Evolutionary conservation across 768 basidiomycete species (phyloP).

Genomic region (Tricholoma furcatifolium): DNA sequence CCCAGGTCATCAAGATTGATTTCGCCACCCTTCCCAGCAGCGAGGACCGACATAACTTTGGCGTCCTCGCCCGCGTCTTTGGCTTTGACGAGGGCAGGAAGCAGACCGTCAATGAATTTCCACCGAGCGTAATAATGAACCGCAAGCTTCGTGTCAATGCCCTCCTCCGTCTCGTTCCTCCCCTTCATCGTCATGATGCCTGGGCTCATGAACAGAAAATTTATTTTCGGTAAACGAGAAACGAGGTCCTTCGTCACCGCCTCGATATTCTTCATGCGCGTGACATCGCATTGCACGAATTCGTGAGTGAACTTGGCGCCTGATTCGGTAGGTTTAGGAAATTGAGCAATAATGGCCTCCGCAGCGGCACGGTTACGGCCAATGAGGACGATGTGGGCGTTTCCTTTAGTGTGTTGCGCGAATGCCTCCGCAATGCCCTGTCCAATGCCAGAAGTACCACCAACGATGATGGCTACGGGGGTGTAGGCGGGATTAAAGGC

Average conservation of each 20-base stretch:
- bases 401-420: slow-evolving; percentile 40
- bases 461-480: slow-evolving; percentile 36
- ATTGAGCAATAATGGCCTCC: slow-evolving; percentile 33
- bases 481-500: slow-evolving; percentile 16
- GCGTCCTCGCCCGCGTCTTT: slow-evolving; percentile 48
- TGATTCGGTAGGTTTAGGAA: slow-evolving; percentile 31
- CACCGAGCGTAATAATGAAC: slow-evolving; percentile 52
- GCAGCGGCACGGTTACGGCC: slow-evolving; percentile 50
- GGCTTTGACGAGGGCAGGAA: slow-evolving; percentile 44
- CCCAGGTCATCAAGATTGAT: slow-evolving; percentile 46
- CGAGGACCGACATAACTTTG: slow-evolving; percentile 48
- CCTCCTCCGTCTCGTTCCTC: slow-evolving; percentile 31
- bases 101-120: slow-evolving; percentile 45
- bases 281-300: slow-evolving; percentile 46
- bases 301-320: slow-evolving; percentile 27
- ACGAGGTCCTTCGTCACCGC: slow-evolving; percentile 30
- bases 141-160: slow-evolving; percentile 32
- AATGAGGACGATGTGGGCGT: slow-evolving; percentile 46
- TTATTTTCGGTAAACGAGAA: slow-evolving; percentile 40
- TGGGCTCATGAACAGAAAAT: slow-evolving; percentile 47
- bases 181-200: slow-evolving; percentile 41
- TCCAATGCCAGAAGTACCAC: slow-evolving; percentile 44
- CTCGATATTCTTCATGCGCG: slow-evolving; percentile 44
- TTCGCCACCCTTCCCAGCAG: slow-evolving; percentile 30
- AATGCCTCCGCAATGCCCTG: slow-evolving; percentile 43